These are phyloP conservation scores for Monilinia aucupariae DNA, from an alignment of 2,329 filamentous ascomycete genomes.

Conservation along the genomic window DNA sequence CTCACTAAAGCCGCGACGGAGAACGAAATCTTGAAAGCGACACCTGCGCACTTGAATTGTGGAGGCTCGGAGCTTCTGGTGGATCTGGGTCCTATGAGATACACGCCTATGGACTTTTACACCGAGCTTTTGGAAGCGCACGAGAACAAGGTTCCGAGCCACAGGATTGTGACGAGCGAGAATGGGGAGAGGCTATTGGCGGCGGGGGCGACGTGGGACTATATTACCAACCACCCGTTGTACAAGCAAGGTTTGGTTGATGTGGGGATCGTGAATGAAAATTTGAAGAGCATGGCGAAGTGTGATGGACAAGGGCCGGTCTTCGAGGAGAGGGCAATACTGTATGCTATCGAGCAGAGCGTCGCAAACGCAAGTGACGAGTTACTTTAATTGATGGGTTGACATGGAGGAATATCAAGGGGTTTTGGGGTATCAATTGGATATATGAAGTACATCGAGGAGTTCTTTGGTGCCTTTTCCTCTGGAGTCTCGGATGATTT, in stretches of 20 bases:
- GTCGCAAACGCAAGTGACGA: conserved; percentile 74
- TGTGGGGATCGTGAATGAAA: conserved; percentile 72
- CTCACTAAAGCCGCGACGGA: conserved; percentile 81
- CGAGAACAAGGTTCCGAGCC: conserved; percentile 56
- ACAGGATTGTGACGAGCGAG: conserved; percentile 63
- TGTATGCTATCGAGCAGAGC: conserved; percentile 71
- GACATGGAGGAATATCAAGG: conserved; percentile 11
- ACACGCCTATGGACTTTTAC: conserved; percentile 68
- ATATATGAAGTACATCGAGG: conserved; percentile 5
- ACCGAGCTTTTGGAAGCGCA: conserved; percentile 57
- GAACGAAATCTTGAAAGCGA: conserved; percentile 87
- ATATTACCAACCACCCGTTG: conserved; percentile 74
- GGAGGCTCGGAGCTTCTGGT: conserved; percentile 35
- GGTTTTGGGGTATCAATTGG: conserved; percentile 3
- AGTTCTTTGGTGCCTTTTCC: neutral
- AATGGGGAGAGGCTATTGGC: conserved; percentile 68
- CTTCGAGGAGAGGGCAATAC: conserved; percentile 71
- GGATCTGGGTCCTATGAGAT: conserved; percentile 61
- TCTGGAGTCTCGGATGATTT: neutral
- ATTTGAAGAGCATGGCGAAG: conserved; percentile 66
- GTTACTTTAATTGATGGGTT: conserved; percentile 48
- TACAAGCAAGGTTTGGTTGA: conserved; percentile 76
- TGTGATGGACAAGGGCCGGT: conserved; percentile 87
- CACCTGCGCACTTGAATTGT: conserved; percentile 48
- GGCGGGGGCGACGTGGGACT: conserved; percentile 79